These are phyloP conservation scores for Hymenoscyphus occultus DNA, from an alignment of 2,329 filamentous ascomycete genomes.

Conservation along the genomic window DNA sequence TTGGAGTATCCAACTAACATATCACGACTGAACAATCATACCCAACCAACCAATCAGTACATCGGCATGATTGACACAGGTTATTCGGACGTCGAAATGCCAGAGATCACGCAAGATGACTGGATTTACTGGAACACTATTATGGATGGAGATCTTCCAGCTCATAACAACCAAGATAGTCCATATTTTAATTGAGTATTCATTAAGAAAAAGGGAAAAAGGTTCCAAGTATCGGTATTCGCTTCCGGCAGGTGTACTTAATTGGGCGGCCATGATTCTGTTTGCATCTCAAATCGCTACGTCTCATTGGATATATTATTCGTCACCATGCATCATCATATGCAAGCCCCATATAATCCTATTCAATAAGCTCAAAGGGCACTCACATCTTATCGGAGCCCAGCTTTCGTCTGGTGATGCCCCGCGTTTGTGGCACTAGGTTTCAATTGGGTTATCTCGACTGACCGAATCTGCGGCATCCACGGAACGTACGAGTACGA, in stretches of 20 bases:
- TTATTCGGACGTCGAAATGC: slow-evolving; percentile 15
- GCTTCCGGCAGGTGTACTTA: not conserved
- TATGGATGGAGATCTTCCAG: slow-evolving; percentile 32
- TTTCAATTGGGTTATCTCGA: slow-evolving; percentile 7
- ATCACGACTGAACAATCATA: not conserved
- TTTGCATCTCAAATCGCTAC: not conserved
- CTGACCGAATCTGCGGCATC: slow-evolving; percentile 16
- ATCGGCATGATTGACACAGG: slow-evolving; percentile 15
- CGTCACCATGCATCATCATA: slow-evolving; percentile 9
- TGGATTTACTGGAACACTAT: slow-evolving; percentile 36
- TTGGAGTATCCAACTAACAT: slow-evolving; percentile 5
- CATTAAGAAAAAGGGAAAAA: not conserved
- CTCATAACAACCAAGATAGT: slow-evolving; percentile 16
- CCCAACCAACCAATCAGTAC: slow-evolving; percentile 12
- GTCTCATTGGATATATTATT: slow-evolving; percentile 11
- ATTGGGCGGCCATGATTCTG: slow-evolving; percentile 7
- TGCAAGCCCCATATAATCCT: slow-evolving; percentile 17
- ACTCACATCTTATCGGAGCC: slow-evolving; percentile 13
- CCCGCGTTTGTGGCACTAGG: slow-evolving; percentile 7
- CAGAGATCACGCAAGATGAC: slow-evolving; percentile 29
- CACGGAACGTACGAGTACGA: too few species aligned
- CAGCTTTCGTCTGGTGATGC: not conserved
- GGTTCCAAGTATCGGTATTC: not conserved
- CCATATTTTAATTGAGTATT: not conserved
- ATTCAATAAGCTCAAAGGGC: slow-evolving; percentile 16